Conservation (phyloP, 2,329 filamentous ascomycete genomes). For the Plenodomus lindquistii region DNA sequence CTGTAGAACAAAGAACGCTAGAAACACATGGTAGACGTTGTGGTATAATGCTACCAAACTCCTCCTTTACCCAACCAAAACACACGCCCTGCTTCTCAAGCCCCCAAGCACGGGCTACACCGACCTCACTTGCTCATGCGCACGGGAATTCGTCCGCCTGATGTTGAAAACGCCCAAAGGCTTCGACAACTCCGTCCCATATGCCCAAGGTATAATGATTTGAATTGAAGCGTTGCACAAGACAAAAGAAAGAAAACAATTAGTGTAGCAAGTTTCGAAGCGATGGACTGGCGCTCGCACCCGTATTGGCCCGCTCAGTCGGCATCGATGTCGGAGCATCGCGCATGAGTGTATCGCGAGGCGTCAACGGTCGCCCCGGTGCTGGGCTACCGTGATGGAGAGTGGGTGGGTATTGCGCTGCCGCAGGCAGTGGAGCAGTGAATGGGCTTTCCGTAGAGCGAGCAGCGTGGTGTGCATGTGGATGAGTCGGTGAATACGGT, state of each 20-base stretch:
- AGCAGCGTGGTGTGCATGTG: conserved; percentile 38
- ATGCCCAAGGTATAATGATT: conserved; percentile 18
- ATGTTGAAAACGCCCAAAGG: conserved; percentile 19
- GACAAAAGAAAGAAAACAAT: conserved; percentile 14
- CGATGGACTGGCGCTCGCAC: conserved; percentile 53
- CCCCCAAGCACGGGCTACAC: conserved; percentile 12
- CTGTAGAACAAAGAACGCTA: conserved; percentile 11
- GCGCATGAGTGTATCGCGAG: conserved; percentile 41
- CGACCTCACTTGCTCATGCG: neutral
- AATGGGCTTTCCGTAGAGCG: conserved; percentile 44
- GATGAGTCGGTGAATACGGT: conserved; percentile 43
- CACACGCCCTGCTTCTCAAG: conserved; percentile 9
- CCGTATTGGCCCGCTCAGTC: conserved; percentile 36
- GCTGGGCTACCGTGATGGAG: conserved; percentile 39
- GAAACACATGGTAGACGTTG: conserved; percentile 21
- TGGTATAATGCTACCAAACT: conserved; percentile 39
- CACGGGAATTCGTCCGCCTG: conserved; percentile 5
- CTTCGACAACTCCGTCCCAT: conserved; percentile 24
- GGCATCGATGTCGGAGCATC: conserved; percentile 35
- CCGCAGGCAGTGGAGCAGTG: conserved; percentile 29
- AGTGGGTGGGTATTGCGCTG: conserved; percentile 26
- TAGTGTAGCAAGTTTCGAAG: conserved; percentile 54
- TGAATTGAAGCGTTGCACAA: conserved; percentile 8
- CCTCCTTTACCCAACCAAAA: conserved; percentile 23
- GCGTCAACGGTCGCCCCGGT: conserved; percentile 38